phyloP scores from a whole-genome alignment of 257 asterid genomes.

The Solanum chilense region DNA sequence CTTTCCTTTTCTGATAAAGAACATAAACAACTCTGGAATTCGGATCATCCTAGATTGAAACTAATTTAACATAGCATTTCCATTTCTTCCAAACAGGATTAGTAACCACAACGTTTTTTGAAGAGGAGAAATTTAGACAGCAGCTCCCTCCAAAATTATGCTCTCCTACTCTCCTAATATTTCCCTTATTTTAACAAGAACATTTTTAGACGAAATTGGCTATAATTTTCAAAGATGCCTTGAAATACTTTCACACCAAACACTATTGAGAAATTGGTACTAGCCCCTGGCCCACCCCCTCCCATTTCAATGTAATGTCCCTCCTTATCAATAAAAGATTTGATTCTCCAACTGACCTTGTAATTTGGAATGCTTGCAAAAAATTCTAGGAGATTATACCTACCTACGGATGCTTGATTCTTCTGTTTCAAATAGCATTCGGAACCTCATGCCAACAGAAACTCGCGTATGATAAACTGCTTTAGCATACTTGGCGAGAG shows the following conservation, averaged over 20 bases:
- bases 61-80: not conserved
- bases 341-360: not conserved
- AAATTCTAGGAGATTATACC: conserved; percentile 2
- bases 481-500: conserved; percentile 77
- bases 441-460: conserved; percentile 91
- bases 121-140: not conserved
- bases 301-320: not conserved
- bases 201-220: not conserved
- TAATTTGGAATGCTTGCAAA: not conserved
- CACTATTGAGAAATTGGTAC: not conserved
- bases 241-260: not conserved
- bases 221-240: not conserved
- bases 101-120: not conserved
- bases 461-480: conserved; percentile 74
- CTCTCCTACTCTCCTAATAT: not conserved
- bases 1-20: not conserved
- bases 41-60: not conserved
- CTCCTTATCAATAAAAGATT: not conserved
- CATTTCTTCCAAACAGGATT: not conserved
- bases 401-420: conserved; percentile 91
- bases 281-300: not conserved
- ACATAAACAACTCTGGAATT: not conserved
- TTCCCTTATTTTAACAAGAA: not conserved
- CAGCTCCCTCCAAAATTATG: not conserved
- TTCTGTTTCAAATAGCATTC: conserved; percentile 92